phyloP scores from a whole-genome alignment of 768 basidiomycete species.

The Polyporus arcularius region DNA sequence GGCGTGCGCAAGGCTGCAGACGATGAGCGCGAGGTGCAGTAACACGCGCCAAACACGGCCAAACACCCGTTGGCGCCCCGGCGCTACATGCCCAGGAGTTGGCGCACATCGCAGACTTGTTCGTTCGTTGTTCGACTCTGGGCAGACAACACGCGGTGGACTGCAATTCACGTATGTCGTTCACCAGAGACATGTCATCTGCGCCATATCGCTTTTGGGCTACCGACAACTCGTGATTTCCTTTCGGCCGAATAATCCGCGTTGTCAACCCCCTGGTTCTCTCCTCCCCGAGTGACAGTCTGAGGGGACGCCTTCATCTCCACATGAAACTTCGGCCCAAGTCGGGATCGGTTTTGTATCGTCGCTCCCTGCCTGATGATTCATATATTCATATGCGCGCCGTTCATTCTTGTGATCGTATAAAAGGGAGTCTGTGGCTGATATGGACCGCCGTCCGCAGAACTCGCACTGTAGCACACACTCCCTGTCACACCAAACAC shows the following conservation, averaged over 20 bases:
- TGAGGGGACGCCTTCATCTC: too few relatives aligned
- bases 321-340: too few relatives aligned
- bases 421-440: background rate
- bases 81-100: background rate
- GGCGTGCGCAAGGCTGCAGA: slow-evolving; percentile 26
- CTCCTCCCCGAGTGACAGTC: too few relatives aligned
- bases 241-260: too few relatives aligned
- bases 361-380: too few relatives aligned
- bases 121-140: background rate
- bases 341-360: too few relatives aligned
- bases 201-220: too few relatives aligned
- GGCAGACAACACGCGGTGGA: too few relatives aligned
- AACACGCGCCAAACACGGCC: slow-evolving; percentile 32
- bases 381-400: too few relatives aligned
- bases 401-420: background rate
- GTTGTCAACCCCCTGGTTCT: too few relatives aligned
- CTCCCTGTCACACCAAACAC: slow-evolving; percentile 25
- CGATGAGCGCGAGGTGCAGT: slow-evolving; percentile 18
- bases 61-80: slow-evolving; percentile 30
- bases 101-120: background rate
- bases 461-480: background rate
- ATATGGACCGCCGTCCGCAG: background rate
- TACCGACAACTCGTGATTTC: too few relatives aligned
- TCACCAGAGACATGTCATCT: too few relatives aligned
- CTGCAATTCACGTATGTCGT: background rate